Conservation (phyloP, 1,284 basidiomycete genomes). For the Melampsora americana region DNA sequence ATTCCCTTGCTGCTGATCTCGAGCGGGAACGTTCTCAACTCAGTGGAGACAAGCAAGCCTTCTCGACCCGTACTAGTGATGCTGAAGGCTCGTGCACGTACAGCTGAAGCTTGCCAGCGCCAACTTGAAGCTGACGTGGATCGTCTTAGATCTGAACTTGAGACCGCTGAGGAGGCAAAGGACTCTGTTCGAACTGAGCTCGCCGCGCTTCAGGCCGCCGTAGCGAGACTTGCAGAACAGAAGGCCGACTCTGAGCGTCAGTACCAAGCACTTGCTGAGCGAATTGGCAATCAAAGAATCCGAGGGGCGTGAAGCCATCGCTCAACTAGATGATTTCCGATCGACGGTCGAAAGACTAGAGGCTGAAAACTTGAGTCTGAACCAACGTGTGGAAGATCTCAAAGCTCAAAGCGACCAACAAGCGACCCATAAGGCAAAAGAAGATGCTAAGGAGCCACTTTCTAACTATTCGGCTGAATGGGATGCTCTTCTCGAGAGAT, state of each 20-base stretch:
- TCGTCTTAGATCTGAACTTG: not conserved
- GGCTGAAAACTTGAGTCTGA: too few relatives aligned
- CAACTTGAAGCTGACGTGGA: not conserved
- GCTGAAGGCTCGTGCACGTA: not conserved
- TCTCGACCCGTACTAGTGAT: slow-evolving; percentile 1
- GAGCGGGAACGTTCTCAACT: not conserved
- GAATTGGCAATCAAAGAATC: too few relatives aligned
- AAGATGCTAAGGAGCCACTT: not conserved
- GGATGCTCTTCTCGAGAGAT: not conserved
- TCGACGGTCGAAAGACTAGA: too few relatives aligned
- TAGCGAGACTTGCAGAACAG: not conserved
- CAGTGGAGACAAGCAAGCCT: not conserved
- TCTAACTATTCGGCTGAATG: not conserved
- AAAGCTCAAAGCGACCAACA: not conserved
- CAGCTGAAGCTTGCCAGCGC: not conserved
- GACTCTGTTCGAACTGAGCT: not conserved
- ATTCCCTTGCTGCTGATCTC: slow-evolving; percentile 6
- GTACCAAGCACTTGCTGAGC: not conserved
- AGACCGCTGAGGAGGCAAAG: not conserved
- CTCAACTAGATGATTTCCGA: too few relatives aligned
- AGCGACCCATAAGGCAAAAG: not conserved
- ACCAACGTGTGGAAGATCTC: not conserved
- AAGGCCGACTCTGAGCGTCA: not conserved
- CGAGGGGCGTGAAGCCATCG: too few relatives aligned
- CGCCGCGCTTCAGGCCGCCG: not conserved